Percentiles rank a stretch among this genome's conserved stretches.
Evolutionary conservation across 2,329 filamentous ascomycete species (phyloP).

Genomic region (Verticillium zaregamsianum): DNA sequence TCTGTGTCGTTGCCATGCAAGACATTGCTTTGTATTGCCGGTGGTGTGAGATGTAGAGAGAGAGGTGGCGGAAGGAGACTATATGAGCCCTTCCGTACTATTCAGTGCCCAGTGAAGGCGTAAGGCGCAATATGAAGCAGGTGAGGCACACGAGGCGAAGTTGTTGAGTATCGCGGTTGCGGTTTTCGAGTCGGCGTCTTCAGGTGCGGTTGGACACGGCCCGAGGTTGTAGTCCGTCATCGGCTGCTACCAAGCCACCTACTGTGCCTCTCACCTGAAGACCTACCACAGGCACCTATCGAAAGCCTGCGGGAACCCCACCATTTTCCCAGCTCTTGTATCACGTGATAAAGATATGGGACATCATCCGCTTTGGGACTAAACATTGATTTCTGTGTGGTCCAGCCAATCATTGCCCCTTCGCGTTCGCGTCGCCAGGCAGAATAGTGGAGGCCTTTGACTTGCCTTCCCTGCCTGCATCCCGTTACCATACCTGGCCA

Average conservation of each 20-base stretch:
- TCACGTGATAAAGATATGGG: too few species aligned
- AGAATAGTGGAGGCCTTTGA: too few species aligned
- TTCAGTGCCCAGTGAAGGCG: neutral
- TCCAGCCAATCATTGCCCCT: too few species aligned
- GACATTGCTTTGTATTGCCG: slow-evolving; percentile 22
- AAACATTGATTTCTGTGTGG: too few species aligned
- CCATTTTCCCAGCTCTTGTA: too few species aligned
- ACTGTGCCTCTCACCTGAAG: too few species aligned
- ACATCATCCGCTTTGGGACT: too few species aligned
- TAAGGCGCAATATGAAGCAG: neutral
- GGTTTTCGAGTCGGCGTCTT: slow-evolving; percentile 1
- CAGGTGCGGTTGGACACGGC: slow-evolving; percentile 30
- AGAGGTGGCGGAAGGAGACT: neutral
- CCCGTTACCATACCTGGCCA: neutral
- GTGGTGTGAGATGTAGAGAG: neutral
- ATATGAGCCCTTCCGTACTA: neutral
- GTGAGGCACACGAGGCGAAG: neutral
- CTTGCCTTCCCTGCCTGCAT: neutral
- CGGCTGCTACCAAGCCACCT: neutral
- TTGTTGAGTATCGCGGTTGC: neutral
- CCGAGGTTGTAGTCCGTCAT: slow-evolving; percentile 23
- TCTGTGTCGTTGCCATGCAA: slow-evolving; percentile 14
- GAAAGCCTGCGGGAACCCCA: too few species aligned
- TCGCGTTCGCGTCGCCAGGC: too few species aligned
- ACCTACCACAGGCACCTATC: too few species aligned